Evolutionary conservation across 2,329 filamentous ascomycete genomes (phyloP), one percentile per base, ranked within the genome.

Genomic region (Intubia oerlemansii): DNA sequence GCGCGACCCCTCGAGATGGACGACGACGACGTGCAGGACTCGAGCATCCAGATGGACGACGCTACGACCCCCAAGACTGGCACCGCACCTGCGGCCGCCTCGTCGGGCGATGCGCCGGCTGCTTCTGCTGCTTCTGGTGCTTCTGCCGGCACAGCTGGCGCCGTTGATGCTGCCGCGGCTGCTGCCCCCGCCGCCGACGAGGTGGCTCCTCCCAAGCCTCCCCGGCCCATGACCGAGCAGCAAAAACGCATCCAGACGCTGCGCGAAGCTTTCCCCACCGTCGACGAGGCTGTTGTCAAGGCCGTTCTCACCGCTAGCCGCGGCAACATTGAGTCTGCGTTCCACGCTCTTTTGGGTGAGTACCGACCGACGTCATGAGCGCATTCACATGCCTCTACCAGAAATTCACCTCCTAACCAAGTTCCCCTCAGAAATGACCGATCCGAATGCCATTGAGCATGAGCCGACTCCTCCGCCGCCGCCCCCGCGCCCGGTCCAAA

Each of bases 201-300:
- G 27, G 43, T 42, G 13, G 51, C 73, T 15, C 63, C 76, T 10
- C 63, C 76, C 23, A 90, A 93, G 55, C 84, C 84, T 18, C 82
- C 82, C 19, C 70, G 84, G 34, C 85, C 85, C 26, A 44, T 80
- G 43, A 79, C 68, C 38, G 75, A 88, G 37, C 65, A 74, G 35
- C 74, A 91, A 50, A 77, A 91, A 55, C 82, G 81, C 27, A 76
- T 85, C 51, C 66, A 68, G 42, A 93, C 82, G 4, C 59, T 98
- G 32, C 85, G 80, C 48, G 88, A 98, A 50, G 88, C 88, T 0
- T 98, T 98, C 43, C 88, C 88, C 1, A 64, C 57, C 31, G 78
- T 93, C 35, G 88, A 98, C 30, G 47, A 54, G 7, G 50, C 68
- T 25, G 76, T 98, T 26, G 66, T 98, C 49, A 91, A 74, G 50